Percentiles rank a stretch among this genome's conserved stretches.
phyloP scores from a whole-genome alignment of 2,329 filamentous ascomycete genomes.

The Cladosporium cucumerinum region DNA sequence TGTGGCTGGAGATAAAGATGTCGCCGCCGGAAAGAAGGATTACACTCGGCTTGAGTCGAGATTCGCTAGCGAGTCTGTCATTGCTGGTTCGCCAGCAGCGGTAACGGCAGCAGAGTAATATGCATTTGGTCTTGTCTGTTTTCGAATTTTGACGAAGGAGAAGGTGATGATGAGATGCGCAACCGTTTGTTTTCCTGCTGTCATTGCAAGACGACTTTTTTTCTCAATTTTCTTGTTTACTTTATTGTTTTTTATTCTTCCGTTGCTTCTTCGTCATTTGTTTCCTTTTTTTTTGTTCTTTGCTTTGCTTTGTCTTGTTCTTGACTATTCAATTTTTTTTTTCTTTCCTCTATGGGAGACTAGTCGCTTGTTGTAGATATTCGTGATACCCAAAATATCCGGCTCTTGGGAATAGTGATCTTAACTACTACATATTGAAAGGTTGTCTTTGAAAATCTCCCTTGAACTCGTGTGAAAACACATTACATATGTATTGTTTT shows the following conservation, averaged over 20 bases:
- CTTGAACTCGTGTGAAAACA: too few relatives aligned
- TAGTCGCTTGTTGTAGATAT: constrained; percentile 1
- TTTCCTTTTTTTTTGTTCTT: background rate
- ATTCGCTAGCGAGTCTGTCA: background rate
- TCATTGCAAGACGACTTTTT: background rate
- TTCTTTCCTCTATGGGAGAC: background rate
- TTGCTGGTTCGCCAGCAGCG: background rate
- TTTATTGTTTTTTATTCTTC: background rate
- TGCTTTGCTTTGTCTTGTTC: background rate
- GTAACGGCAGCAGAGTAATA: background rate
- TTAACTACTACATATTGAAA: background rate
- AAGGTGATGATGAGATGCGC: background rate
- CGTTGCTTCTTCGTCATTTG: background rate
- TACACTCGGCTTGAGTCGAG: constrained; percentile 8
- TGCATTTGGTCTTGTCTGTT: background rate
- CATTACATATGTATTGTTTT: too few relatives aligned
- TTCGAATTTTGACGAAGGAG: background rate
- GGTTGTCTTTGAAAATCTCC: background rate
- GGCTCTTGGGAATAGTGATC: background rate
- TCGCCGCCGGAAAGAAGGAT: constrained; percentile 1
- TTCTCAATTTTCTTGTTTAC: background rate
- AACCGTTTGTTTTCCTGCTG: background rate
- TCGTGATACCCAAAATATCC: constrained; percentile 2
- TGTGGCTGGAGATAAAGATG: background rate
- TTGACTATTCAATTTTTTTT: background rate